Conservation (phyloP, 2,329 filamentous ascomycete species). For the Penicillium brevicompactum region DNA sequence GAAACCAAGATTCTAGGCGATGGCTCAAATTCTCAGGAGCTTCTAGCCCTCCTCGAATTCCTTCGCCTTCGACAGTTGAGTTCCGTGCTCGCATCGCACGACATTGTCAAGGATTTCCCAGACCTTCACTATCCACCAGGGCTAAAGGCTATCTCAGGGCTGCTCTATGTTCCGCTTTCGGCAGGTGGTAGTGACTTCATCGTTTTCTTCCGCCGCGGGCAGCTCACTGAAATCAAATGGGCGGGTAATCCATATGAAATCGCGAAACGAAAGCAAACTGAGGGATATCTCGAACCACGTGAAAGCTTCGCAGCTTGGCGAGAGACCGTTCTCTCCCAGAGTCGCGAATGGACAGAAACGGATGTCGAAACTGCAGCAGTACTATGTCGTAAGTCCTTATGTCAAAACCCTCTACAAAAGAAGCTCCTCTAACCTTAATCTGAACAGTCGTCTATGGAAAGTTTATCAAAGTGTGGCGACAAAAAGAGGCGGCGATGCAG, state of each 20-base stretch:
- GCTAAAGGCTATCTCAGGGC: conserved; percentile 74
- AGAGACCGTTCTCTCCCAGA: conserved; percentile 81
- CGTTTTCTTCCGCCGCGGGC: conserved; percentile 79
- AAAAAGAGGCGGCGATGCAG: conserved; percentile 82
- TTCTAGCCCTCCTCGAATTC: conserved; percentile 82
- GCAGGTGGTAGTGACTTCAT: conserved; percentile 80
- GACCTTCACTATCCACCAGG: conserved; percentile 79
- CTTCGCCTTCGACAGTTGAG: conserved; percentile 73
- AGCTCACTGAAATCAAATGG: conserved; percentile 81
- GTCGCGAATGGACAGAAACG: conserved; percentile 84
- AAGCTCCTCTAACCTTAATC: neutral
- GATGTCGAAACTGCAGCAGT: conserved; percentile 88
- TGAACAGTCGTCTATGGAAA: conserved; percentile 71
- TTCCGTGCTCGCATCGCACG: conserved; percentile 75
- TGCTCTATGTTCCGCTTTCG: conserved; percentile 80
- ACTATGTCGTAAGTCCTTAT: conserved; percentile 56
- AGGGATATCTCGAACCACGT: conserved; percentile 74
- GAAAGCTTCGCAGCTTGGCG: conserved; percentile 78
- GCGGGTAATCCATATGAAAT: conserved; percentile 58
- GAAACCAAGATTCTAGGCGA: conserved; percentile 84
- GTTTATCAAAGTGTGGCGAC: conserved; percentile 91
- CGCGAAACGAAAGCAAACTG: conserved; percentile 77
- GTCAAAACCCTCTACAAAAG: neutral
- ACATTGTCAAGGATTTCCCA: conserved; percentile 74
- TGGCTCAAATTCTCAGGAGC: conserved; percentile 76